Evolutionary conservation across 2,329 filamentous ascomycete species (phyloP), one percentile per base, ranked within the genome.

Genomic region (Stylonectria norvegica): DNA sequence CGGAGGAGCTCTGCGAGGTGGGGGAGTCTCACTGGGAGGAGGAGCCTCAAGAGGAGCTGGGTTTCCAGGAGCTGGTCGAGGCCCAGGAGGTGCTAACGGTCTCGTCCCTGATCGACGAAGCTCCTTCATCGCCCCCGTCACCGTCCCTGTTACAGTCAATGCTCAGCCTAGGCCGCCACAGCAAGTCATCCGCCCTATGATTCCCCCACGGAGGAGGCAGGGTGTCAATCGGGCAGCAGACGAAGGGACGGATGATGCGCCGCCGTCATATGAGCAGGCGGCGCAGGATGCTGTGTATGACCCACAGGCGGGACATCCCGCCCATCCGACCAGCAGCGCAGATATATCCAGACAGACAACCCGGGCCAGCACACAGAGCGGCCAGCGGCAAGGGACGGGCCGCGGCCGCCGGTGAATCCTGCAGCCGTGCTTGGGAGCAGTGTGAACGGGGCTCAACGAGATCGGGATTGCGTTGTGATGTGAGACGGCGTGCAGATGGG

Each of bases 191-290:
- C 67, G 75, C 4, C 70, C 74, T 0, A 52, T 62, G 18, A 58
- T 66, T 2, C 65, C 61, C 5, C 67, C 62, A 2, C 61, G 68
- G 20, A 52, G 63, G 25, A 52, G 63, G 25, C 58, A 63, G 4
- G 58, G 59, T 2, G 65, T 68, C 4, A 62, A 59, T 15, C 57
- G 70, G 2, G 50, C 60, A 3, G 52, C 60, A 0, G 70, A 71
- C 4, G 64, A 65, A 6, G 64, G 56, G 5, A 58, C 61, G 3
- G 75, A 76, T 3, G 75, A 78, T 20, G 74, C 75, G 5, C 76
- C 76, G 29, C 76, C 76, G 2, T 72, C 73, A 9, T 80, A 80
- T 50, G 76, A 79, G 58, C 73, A 79, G 56, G 75, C 76, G 4
- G 69, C 75, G 14, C 70, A 72, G 40, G 66, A 72, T 36, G 61